Percentiles rank a stretch among this genome's conserved stretches.
Evolutionary conservation across 2,329 filamentous ascomycete species (phyloP).

Genomic region (Tetracladium maxilliforme): DNA sequence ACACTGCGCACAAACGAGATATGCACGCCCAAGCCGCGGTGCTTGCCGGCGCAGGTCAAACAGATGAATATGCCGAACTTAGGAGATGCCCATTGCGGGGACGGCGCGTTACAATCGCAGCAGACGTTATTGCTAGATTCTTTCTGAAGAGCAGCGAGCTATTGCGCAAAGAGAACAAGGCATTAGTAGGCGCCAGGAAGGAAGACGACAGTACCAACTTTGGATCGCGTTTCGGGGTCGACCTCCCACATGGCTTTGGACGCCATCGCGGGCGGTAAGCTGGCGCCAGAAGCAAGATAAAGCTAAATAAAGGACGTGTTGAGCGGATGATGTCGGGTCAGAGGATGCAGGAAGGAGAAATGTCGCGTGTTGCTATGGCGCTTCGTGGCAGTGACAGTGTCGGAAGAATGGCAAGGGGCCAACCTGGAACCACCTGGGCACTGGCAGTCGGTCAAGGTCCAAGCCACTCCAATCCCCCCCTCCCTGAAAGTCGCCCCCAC

Average conservation of each 20-base stretch:
- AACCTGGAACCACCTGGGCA: no score
- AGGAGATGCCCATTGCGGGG: slow-evolving; percentile 93
- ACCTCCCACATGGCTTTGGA: slow-evolving; percentile 94
- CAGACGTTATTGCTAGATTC: slow-evolving; percentile 78
- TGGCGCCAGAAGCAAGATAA: no score
- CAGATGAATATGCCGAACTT: slow-evolving; percentile 99
- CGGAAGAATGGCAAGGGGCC: no score
- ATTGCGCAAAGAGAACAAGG: slow-evolving; percentile 1
- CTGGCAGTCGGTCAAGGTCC: no score
- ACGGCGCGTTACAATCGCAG: slow-evolving; percentile 90
- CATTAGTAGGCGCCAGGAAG: not conserved
- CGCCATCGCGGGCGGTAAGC: slow-evolving; percentile 23
- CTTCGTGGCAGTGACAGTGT: no score
- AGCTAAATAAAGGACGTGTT: no score
- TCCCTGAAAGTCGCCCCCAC: no score
- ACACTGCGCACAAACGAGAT: slow-evolving; percentile 97
- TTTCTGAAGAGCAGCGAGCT: slow-evolving; percentile 88
- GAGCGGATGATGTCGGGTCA: no score
- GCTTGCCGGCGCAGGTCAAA: slow-evolving; percentile 85
- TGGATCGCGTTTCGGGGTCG: slow-evolving; percentile 90
- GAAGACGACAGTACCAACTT: slow-evolving; percentile 38
- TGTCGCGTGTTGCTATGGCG: no score
- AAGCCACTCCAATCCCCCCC: no score
- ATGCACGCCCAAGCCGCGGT: slow-evolving; percentile 89
- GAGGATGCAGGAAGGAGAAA: no score